Conservation (phyloP, 1,284 basidiomycete genomes). For the Coriolopsis trogii region DNA sequence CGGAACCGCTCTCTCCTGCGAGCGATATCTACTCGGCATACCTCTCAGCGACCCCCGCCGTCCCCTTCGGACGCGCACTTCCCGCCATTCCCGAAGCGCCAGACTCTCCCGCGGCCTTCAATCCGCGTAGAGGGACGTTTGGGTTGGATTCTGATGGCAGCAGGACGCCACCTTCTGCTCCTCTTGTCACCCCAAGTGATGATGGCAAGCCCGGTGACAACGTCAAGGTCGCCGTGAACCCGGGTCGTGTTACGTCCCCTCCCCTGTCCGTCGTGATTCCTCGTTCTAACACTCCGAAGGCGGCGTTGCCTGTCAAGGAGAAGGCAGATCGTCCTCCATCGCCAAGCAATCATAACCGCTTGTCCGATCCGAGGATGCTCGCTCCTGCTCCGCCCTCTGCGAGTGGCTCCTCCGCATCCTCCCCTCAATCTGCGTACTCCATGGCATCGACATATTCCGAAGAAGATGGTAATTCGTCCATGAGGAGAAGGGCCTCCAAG, state of each 20-base stretch:
- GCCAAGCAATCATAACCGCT: conserved; percentile 25
- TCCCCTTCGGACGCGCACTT: conserved; percentile 15
- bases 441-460: conserved; percentile 17
- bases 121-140: conserved; percentile 14
- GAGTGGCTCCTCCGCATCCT: conserved; percentile 13
- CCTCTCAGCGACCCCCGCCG: conserved; percentile 10
- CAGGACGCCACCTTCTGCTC: conserved; percentile 15
- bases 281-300: conserved; percentile 1
- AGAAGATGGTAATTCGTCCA: conserved; percentile 12
- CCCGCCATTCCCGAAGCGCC: conserved; percentile 24
- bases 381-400: conserved; percentile 17
- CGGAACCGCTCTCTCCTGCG: conserved; percentile 21
- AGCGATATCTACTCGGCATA: conserved; percentile 24
- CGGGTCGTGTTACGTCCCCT: conserved; percentile 14
- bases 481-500: conserved; percentile 15
- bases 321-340: conserved; percentile 8
- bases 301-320: background rate
- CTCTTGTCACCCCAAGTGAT: conserved; percentile 15
- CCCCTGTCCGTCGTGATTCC: conserved; percentile 21
- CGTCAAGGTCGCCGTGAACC: conserved; percentile 8
- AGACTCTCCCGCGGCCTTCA: conserved; percentile 7
- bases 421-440: conserved; percentile 20
- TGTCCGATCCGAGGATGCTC: conserved; percentile 23
- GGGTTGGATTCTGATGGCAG: conserved; percentile 12
- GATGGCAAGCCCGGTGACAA: conserved; percentile 11